Evolutionary conservation across 2,329 filamentous ascomycete genomes (phyloP), one percentile per base, ranked within the genome.

Genomic region (Neonectria faginata): DNA sequence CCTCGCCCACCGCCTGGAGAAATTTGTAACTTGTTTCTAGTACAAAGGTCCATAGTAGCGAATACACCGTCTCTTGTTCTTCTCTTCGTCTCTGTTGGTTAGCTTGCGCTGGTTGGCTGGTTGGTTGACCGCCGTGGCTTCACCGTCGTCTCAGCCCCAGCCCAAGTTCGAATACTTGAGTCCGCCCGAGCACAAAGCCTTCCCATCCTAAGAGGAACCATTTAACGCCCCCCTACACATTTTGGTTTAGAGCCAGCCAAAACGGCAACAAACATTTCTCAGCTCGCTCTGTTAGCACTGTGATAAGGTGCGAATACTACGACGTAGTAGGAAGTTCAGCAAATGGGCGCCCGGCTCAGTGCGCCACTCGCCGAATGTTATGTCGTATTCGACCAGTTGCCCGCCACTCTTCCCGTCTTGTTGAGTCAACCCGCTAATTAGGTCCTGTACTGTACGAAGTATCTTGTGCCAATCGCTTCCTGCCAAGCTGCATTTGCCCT

Each of bases 341-440:
- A 56, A 18, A 51, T 44, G 44, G 27, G 42, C 44, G 48, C 44
- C 52, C 57, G 41, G 59, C 27, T 47, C 60, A 47, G 39, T 53
- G 59, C 45, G 53, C 60, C 60, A 39, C 47, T 62, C 60, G 60
- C 60, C 60, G 53, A 62, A 44, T 36, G 53, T 51, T 51, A 45
- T 29, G 57, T 56, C 52, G 59, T 57, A 62, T 62, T 36, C 51
- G 36, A 52, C 53, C 57, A 60, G 50, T 54, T 60, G 57, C 53
- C 53, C 48, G 57, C 57, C 57, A 41, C 39, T 48, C 47, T 57
- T 52, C 29, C 29, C 54, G 51, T 50, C 41, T 52, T 41, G 45
- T 62, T 57, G 33, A 60, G 65, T 53, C 59, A 68, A 64, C 57
- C 62, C 62, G 42, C 60, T 52, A 25, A 25, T 25, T 25, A 25